These are phyloP conservation scores for Lepiota venenata DNA, from an alignment of 768 basidiomycete genomes.

Conservation along the genomic window DNA sequence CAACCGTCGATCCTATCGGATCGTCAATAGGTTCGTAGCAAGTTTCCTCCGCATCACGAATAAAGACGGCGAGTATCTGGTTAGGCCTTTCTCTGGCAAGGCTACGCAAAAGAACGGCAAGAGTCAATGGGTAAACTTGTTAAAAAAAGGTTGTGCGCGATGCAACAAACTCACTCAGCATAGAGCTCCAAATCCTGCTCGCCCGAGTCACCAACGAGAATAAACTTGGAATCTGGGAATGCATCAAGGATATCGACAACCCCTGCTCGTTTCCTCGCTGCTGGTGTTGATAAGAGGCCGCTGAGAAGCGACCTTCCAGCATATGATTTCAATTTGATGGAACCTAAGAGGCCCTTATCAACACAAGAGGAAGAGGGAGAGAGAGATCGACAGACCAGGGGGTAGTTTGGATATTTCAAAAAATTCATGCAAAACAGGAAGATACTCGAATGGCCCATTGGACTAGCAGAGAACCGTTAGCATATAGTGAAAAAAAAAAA, in stretches of 20 bases:
- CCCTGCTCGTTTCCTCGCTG: conserved; percentile 77
- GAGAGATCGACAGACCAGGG: conserved; percentile 35
- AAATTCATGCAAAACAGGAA: conserved; percentile 77
- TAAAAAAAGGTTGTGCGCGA: not conserved
- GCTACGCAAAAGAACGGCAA: conserved; percentile 17
- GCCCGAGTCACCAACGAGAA: conserved; percentile 89
- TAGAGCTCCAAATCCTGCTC: conserved; percentile 97
- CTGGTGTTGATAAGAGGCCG: conserved; percentile 78
- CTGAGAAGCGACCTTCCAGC: conserved; percentile 81
- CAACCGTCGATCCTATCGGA: conserved; percentile 53
- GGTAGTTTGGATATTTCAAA: conserved; percentile 69
- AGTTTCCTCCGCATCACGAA: conserved; percentile 64
- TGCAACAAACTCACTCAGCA: conserved; percentile 41
- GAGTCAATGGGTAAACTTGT: not conserved
- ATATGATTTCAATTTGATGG: conserved; percentile 81
- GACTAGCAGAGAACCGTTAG: conserved; percentile 43
- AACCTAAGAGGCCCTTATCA: conserved; percentile 39
- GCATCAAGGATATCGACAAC: conserved; percentile 75
- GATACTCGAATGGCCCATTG: conserved; percentile 83
- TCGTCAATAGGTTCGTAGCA: conserved; percentile 46
- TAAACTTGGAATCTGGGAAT: conserved; percentile 72
- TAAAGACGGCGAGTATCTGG: conserved; percentile 77
- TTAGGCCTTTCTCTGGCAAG: conserved; percentile 65
- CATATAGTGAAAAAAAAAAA: not conserved
- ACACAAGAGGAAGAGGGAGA: not conserved